Evolutionary conservation across 768 basidiomycete species (phyloP).

Genomic region (Butyriboletus loyo): DNA sequence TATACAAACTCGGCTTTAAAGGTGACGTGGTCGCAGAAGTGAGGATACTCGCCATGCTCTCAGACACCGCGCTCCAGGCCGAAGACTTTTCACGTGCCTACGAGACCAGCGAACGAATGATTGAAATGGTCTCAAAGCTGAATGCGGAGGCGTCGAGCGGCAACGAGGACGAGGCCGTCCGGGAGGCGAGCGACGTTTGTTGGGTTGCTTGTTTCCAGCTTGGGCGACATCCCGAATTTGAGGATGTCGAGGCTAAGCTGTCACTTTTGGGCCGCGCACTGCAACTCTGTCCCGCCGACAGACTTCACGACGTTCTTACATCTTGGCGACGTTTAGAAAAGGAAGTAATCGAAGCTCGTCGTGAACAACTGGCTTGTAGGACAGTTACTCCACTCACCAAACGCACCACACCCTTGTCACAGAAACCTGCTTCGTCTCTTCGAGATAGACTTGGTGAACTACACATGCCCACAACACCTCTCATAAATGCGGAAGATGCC

Average conservation of each 20-base stretch:
- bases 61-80: slow-evolving; percentile 77
- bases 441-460: slow-evolving; percentile 61
- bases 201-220: slow-evolving; percentile 91
- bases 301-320: slow-evolving; percentile 70
- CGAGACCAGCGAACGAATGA: slow-evolving; percentile 70
- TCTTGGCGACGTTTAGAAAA: slow-evolving; percentile 76
- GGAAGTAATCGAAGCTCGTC: slow-evolving; percentile 53
- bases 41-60: slow-evolving; percentile 85
- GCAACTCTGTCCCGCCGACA: slow-evolving; percentile 81
- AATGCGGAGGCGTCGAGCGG: slow-evolving; percentile 31
- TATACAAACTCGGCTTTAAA: slow-evolving; percentile 80
- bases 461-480: slow-evolving; percentile 64
- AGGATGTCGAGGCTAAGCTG: slow-evolving; percentile 64
- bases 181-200: slow-evolving; percentile 74
- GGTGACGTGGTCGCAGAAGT: slow-evolving; percentile 73
- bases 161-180: slow-evolving; percentile 39
- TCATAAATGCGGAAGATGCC: slow-evolving; percentile 72
- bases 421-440: slow-evolving; percentile 49
- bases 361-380: slow-evolving; percentile 39
- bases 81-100: slow-evolving; percentile 78
- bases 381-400: slow-evolving; percentile 13
- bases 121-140: slow-evolving; percentile 54
- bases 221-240: slow-evolving; percentile 76
- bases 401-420: slow-evolving; percentile 20
- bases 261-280: slow-evolving; percentile 75